Evolutionary conservation across 805 yeast species (phyloP), one percentile per base, ranked within the genome.

Genomic region (Starmera amethionina): DNA sequence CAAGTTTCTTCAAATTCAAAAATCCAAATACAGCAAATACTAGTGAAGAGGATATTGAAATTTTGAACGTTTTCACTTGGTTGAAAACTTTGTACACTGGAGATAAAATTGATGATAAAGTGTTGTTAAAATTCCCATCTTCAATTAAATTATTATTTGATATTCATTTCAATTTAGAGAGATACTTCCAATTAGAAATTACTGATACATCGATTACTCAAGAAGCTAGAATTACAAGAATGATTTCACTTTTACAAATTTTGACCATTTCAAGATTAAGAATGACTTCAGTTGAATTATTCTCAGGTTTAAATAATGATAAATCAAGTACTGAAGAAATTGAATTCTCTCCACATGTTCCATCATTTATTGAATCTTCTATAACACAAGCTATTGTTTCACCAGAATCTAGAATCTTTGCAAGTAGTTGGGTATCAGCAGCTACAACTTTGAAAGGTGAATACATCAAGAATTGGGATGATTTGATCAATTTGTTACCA

Each of bases 341-440:
- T 41, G 38, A 40, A 55, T 50, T 64, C 3, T 65, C 72, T 2
- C 70, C 77, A 8, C 72, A 66, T 46, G 72, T 89, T 15, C 96
- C 97, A 4, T 82, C 95, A 2, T 81, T 88, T 55, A 68, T 90
- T 40, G 97, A 90, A 58, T 69, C 88, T 3, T 85, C 93, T 12
- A 65, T 89, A 30, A 67, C 74, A 0, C 75, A 82, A 48, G 86
- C 88, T 2, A 72, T 89, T 14, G 65, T 85, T 29, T 70, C 90
- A 1, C 96, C 96, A 0, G 93, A 84, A 52, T 77, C 90, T 29
- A 70, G 97, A 43, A 58, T 67, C 14, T 86, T 74, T 54, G 73
- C 82, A 8, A 67, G 67, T 36, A 64, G 79, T 8, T 90, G 97
- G 97, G 59, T 73, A 4, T 62, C 68, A 42, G 80, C 89, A 0